Base-by-base conservation (phyloP, 768 basidiomycete species). In the Wakefieldia striispora region DNA sequence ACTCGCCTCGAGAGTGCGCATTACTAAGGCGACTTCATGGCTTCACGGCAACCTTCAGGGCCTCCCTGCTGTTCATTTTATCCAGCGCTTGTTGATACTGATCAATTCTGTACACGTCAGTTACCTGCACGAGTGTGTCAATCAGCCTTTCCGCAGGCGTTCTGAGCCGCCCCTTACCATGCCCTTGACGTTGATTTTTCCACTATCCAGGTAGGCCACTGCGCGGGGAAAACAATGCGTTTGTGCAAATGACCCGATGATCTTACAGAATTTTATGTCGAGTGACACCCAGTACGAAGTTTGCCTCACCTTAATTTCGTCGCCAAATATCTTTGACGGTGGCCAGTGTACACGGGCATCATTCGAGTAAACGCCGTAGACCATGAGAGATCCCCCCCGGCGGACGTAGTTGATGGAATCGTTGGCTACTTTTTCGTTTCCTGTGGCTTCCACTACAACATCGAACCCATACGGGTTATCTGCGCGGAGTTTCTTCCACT, bases 361-460 rank as follows among this genome's bases (percentile, higher is more conserved):
- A 66, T 91, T 84, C 63, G 83, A 83, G 64, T 92, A 94, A 23
- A 93, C 89, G 27, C 90, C 91, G 61, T 94, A 92, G 36, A 90
- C 76, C 82, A 90, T 81, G 60, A 90, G 70, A 7, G 86, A 88
- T 17, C 88, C 88, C 6, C 89, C 88, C 17, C 86, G 71, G 19
- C 87, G 74, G 27, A 93, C 90, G 60, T 89, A 91, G 72, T 91
- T 82, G 72, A 93, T 91, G 51, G 88, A 76, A 29, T 88, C 83
- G 58, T 91, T 84, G 24, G 85, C 90, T 33, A 93, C 66, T 61
- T 82, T 81, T 69, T 89, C 90, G 35, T 86, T 83, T 40, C 90
- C 91, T 1, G 84, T 85, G 41, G 83, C 84, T 63, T 87, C 84
- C 31, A 72, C 78, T 26, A 90, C 89, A 8, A 89, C 83, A 63